These are phyloP conservation scores for Tetrahymena malaccensis DNA, from an alignment of 73 alveolate genomes.

Conservation along the genomic window DNA sequence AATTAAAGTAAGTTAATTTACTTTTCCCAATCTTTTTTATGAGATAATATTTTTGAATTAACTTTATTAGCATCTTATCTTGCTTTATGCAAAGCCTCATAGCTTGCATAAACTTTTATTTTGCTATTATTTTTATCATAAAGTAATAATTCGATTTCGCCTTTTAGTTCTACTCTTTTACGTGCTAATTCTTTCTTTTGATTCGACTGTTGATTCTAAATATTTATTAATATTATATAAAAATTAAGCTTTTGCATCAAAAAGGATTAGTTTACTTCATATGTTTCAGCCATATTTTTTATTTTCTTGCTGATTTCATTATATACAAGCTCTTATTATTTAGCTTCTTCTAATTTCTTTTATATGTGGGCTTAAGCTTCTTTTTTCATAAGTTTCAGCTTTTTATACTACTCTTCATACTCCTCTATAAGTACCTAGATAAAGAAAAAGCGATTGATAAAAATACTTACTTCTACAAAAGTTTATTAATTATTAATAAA, in stretches of 20 bases:
- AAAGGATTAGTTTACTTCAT: background rate
- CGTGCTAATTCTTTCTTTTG: background rate
- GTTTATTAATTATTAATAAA: background rate
- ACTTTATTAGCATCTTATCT: background rate
- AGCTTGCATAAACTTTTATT: background rate
- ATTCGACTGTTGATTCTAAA: background rate
- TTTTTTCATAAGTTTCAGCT: background rate
- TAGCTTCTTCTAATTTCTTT: background rate
- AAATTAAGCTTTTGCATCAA: background rate
- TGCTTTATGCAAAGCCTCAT: background rate
- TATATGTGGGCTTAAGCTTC: background rate
- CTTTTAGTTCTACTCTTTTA: background rate
- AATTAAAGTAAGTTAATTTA: background rate
- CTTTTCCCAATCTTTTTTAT: background rate
- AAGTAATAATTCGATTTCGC: background rate
- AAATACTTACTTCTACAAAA: background rate
- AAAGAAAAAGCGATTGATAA: background rate
- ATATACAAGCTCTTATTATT: background rate
- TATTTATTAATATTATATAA: background rate
- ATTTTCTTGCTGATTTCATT: background rate
- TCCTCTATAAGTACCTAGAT: background rate
- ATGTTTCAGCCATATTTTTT: background rate
- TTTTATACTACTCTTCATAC: background rate
- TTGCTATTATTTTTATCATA: background rate
- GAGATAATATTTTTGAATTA: background rate